phyloP scores from a whole-genome alignment of 2,329 filamentous ascomycete species.

The Daldinia eschscholtzii region DNA sequence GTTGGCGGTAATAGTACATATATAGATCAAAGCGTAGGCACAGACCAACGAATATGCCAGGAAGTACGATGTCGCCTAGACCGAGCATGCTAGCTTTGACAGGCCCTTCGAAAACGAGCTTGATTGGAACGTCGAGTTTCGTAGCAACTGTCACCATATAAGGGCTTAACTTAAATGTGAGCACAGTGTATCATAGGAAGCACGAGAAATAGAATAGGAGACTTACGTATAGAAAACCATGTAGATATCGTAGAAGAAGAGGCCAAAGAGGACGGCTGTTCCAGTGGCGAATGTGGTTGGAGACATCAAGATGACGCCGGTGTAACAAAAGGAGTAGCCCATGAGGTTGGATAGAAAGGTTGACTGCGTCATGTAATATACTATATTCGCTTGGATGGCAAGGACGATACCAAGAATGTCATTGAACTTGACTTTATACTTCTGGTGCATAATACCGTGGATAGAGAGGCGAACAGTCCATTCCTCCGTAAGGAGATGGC shows the following conservation, averaged over 20 bases:
- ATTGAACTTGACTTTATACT: constrained; percentile 67
- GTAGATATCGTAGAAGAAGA: constrained; percentile 96
- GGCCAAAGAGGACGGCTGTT: constrained; percentile 78
- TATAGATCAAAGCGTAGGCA: constrained; percentile 93
- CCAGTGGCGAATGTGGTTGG: constrained; percentile 89
- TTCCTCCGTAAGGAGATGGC: constrained; percentile 63
- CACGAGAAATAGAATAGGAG: neutral
- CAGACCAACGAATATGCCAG: constrained; percentile 89
- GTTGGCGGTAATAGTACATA: constrained; percentile 80
- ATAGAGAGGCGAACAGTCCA: constrained; percentile 66
- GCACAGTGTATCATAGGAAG: constrained; percentile 7
- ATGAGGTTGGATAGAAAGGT: constrained; percentile 82
- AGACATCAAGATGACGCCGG: constrained; percentile 84
- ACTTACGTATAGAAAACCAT: constrained; percentile 87
- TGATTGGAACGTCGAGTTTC: constrained; percentile 91
- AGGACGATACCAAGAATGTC: constrained; percentile 68
- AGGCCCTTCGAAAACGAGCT: constrained; percentile 80
- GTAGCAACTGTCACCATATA: constrained; percentile 91
- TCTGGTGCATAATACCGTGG: constrained; percentile 63
- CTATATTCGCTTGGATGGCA: constrained; percentile 66
- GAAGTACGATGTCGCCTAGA: constrained; percentile 92
- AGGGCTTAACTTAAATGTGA: constrained; percentile 62
- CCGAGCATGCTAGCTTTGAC: constrained; percentile 85
- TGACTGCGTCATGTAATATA: constrained; percentile 75
- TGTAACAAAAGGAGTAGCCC: constrained; percentile 88